phyloP scores from a whole-genome alignment of 345 rosid genomes.

The Xanthoceras sorbifolium region DNA sequence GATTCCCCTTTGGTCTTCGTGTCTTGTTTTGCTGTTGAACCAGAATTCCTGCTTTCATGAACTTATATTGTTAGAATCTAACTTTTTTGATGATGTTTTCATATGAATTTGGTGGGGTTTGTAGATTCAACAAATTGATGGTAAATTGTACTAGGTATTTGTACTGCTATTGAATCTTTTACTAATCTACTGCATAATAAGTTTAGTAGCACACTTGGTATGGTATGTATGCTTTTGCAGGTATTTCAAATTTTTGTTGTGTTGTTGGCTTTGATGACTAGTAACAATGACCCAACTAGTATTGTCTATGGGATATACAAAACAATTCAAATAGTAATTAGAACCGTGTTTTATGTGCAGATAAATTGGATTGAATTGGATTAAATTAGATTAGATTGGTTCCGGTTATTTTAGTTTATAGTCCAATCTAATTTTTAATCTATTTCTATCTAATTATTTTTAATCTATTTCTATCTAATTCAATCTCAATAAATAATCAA shows the following conservation, averaged over 20 bases:
- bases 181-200: neutral
- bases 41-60: slow-evolving; percentile 15
- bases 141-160: neutral
- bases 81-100: slow-evolving; percentile 24
- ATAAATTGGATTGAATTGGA: no score
- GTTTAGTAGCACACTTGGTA: neutral
- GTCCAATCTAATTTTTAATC: no score
- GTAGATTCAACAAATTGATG: neutral
- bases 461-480: no score
- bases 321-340: neutral
- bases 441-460: no score
- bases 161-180: neutral
- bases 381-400: no score
- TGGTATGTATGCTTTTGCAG: neutral
- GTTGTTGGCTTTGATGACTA: neutral
- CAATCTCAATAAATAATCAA: no score
- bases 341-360: neutral
- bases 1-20: slow-evolving; percentile 1
- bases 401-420: no score
- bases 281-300: no score
- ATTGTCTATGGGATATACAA: neutral
- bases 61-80: slow-evolving; percentile 23
- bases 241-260: neutral
- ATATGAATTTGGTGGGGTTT: neutral
- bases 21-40: slow-evolving; percentile 30